Conservation (phyloP, 345 rosid species). For the Clausena lansium region DNA sequence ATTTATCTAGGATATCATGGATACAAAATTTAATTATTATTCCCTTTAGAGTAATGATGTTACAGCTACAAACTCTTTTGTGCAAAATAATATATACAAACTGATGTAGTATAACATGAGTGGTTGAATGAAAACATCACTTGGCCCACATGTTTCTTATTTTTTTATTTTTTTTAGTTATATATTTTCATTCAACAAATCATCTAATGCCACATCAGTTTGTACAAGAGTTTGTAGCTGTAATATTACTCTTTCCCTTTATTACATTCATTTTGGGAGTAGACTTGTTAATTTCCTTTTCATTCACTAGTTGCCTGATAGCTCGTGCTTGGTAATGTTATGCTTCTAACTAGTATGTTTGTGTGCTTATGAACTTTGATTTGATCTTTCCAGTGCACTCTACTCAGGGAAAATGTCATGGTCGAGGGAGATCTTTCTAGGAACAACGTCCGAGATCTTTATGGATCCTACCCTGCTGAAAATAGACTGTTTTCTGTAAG, state of each 20-base stretch:
- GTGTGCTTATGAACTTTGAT: slow-evolving; percentile 77
- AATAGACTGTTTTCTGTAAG: slow-evolving; percentile 18
- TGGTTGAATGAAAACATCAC: no score
- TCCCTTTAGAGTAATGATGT: no score
- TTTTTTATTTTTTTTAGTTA: no score
- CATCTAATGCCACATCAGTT: no score
- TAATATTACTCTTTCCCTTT: background rate
- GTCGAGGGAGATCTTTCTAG: slow-evolving; percentile 41
- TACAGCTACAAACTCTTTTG: no score
- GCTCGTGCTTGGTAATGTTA: background rate
- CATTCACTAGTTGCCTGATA: background rate
- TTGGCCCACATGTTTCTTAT: no score
- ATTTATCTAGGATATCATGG: background rate
- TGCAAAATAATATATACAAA: no score
- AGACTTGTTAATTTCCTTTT: background rate
- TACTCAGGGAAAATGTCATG: slow-evolving; percentile 78
- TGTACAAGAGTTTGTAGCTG: no score
- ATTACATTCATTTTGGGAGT: background rate
- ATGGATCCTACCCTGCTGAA: slow-evolving; percentile 25
- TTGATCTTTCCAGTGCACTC: slow-evolving; percentile 90
- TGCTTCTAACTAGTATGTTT: slow-evolving; percentile 11
- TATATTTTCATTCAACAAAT: no score
- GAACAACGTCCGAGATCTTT: slow-evolving; percentile 22
- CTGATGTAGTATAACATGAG: no score
- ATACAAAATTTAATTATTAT: background rate